Base-by-base conservation (phyloP, 306 rosid genomes). In the barrel medic (Medicago truncatula) region DNA sequence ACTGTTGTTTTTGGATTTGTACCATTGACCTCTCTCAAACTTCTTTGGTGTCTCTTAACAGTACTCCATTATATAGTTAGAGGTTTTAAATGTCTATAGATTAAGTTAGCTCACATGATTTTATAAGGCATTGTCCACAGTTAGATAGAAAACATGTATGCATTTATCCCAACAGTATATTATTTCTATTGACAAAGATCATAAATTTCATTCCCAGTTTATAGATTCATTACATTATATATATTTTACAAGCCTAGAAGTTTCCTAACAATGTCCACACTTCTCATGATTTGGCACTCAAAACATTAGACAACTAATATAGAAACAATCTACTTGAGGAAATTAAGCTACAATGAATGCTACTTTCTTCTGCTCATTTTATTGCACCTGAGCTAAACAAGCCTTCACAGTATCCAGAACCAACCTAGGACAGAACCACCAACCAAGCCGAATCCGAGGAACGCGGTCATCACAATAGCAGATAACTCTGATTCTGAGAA, bases 361-460 rank as follows among this genome's bases (percentile, higher is more conserved):
- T 77, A 58, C 25, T 69, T 50, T 41, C 74, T 76, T 44, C 56
- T 31, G 36, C 73, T 69, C 12, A 41, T 75, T 75, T 77, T 77
- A 72, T 73, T 72, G 36, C 54, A 67, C 12, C 5, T 16, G n/a
- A 65, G 56, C 52, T 6, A 14, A 2, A 18, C 4, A 13, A 1
- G 15, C 38, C 66, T 44, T 87, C 81, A 92, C 36, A 92, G 74
- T 56, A 87, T 85, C 97, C 97, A 92, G 75, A 92, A 82, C 99
- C 99, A 95, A 62, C 97, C 90, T 34, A 92, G 82, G 28, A 92
- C 87, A 0, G 99, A 95, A 58, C 99, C 97, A 59, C 91, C 82
- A 25, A 84, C 97, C 89, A 95, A 83, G 36, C 99, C 97, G 3
- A 92, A 80, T 34, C 97, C 99, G 5, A 95, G 86, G 83, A 95